These are phyloP conservation scores for Rhizophagus clarus DNA, from an alignment of 192 early-diverging fungal genomes.

Conservation along the genomic window DNA sequence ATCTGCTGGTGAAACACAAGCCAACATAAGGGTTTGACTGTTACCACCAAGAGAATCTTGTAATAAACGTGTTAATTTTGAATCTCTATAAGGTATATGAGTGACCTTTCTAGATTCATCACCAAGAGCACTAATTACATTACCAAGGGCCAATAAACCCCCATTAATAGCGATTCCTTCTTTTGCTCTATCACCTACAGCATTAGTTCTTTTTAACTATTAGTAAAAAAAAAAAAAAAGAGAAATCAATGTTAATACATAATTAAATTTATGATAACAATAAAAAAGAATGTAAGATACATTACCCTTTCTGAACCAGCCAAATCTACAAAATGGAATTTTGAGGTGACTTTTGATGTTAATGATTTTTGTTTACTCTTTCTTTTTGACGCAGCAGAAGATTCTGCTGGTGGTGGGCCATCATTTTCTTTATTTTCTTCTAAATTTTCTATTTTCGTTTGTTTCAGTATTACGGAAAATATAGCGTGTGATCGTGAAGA, in stretches of 20 bases:
- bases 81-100: constrained; percentile 96
- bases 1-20: constrained; percentile 89
- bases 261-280: neutral
- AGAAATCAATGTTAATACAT: no score
- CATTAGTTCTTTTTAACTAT: constrained; percentile 85
- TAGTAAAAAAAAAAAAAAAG: neutral
- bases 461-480: constrained; percentile 85
- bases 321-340: constrained; percentile 98
- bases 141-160: constrained; percentile 94
- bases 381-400: constrained; percentile 28
- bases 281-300: neutral
- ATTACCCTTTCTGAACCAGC: constrained; percentile 87
- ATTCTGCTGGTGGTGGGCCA: constrained; percentile 26
- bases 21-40: constrained; percentile 90
- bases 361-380: constrained; percentile 29
- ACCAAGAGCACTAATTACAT: constrained; percentile 95
- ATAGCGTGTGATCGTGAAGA: constrained; percentile 97
- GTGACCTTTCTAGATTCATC: constrained; percentile 64
- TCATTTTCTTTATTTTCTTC: constrained; percentile 34
- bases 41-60: constrained; percentile 97
- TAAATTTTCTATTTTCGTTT: constrained; percentile 54
- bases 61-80: constrained; percentile 94
- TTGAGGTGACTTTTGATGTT: constrained; percentile 66
- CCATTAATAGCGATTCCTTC: constrained; percentile 98
- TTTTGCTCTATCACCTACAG: constrained; percentile 88